Evolutionary conservation across 768 basidiomycete genomes (phyloP).

Genomic region (Lactarius tabidus): DNA sequence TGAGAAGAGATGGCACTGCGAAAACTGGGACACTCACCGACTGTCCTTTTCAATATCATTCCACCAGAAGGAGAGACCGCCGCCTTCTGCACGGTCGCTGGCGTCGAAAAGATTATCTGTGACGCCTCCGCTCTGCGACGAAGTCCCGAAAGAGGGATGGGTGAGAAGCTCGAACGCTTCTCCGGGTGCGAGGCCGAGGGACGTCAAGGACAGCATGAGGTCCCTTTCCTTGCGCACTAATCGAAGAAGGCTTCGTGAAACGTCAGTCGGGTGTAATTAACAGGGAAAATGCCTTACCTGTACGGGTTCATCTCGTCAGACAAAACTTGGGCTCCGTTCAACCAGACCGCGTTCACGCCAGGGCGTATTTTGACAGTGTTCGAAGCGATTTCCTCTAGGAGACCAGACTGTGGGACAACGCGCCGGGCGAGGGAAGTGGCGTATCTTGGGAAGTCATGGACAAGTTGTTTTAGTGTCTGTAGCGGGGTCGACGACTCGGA

Average conservation of each 20-base stretch:
- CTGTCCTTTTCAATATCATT: constrained; percentile 88
- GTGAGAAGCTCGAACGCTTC: constrained; percentile 75
- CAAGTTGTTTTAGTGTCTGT: constrained; percentile 56
- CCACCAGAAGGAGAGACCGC: constrained; percentile 74
- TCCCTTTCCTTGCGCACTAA: constrained; percentile 67
- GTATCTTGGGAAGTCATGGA: constrained; percentile 90
- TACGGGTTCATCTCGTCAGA: constrained; percentile 69
- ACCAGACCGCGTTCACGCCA: constrained; percentile 62
- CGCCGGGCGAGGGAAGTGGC: constrained; percentile 71
- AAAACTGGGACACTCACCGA: constrained; percentile 40
- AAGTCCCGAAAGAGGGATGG: constrained; percentile 51
- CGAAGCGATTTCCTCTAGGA: constrained; percentile 51
- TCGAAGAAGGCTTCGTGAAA: constrained; percentile 51
- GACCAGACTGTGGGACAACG: constrained; percentile 46
- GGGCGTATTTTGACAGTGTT: constrained; percentile 54
- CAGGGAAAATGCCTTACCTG: constrained; percentile 37
- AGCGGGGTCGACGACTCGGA: constrained; percentile 52
- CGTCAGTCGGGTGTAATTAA: neutral
- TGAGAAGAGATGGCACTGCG: constrained; percentile 6
- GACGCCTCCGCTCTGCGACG: constrained; percentile 46
- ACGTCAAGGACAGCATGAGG: constrained; percentile 53
- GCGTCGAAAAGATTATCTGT: constrained; percentile 85
- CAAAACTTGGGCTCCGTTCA: constrained; percentile 68
- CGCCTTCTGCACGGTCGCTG: constrained; percentile 80
- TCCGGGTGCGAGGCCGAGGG: constrained; percentile 55